These are phyloP conservation scores for Butyriboletus loyo DNA, from an alignment of 768 basidiomycete species.

Conservation along the genomic window DNA sequence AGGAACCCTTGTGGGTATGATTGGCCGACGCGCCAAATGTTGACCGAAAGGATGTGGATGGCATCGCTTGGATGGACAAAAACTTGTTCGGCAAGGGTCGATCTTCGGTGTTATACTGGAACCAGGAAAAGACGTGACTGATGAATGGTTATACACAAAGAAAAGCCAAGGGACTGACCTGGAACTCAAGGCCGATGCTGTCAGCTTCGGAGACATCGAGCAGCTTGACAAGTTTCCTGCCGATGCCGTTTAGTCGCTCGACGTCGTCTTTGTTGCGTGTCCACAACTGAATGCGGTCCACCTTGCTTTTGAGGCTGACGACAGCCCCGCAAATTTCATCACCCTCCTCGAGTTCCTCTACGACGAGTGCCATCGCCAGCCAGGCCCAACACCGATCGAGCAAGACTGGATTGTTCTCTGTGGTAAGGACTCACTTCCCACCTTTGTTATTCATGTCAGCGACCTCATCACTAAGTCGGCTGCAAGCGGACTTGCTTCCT, in stretches of 20 bases:
- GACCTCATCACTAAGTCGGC: too few species aligned
- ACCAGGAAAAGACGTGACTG: neutral
- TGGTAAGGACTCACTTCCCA: conserved; percentile 93
- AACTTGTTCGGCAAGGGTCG: conserved; percentile 80
- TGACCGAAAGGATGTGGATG: conserved; percentile 62
- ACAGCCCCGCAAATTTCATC: conserved; percentile 84
- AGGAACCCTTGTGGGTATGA: conserved; percentile 22
- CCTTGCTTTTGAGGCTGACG: conserved; percentile 80
- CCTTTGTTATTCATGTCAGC: too few species aligned
- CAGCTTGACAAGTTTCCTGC: conserved; percentile 76
- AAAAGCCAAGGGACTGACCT: conserved; percentile 46
- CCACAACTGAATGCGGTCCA: conserved; percentile 92
- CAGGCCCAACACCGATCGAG: conserved; percentile 89
- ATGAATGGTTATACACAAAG: neutral
- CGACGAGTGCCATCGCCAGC: conserved; percentile 89
- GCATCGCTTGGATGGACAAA: conserved; percentile 71
- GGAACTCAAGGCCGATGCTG: conserved; percentile 85
- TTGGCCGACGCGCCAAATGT: conserved; percentile 48
- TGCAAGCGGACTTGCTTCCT: too few species aligned
- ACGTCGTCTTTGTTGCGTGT: conserved; percentile 83
- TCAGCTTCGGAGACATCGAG: conserved; percentile 84
- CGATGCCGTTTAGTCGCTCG: conserved; percentile 79
- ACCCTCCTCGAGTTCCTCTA: conserved; percentile 55
- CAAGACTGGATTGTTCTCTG: conserved; percentile 77
- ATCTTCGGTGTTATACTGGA: conserved; percentile 84